These are phyloP conservation scores for Taphrina pruni DNA, from an alignment of 1,139 yeast genomes.

Conservation along the genomic window DNA sequence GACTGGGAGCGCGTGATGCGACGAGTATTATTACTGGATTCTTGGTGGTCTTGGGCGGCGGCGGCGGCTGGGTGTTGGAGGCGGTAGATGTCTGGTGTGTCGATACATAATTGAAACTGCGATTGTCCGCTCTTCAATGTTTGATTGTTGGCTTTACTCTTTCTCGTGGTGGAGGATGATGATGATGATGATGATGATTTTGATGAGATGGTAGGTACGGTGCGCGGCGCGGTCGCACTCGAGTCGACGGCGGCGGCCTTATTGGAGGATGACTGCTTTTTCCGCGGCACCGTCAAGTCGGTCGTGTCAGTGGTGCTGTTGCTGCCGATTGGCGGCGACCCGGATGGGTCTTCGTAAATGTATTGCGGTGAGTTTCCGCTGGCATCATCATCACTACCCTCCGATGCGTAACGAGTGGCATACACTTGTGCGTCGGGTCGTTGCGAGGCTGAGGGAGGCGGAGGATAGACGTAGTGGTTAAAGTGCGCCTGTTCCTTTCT, in stretches of 20 bases:
- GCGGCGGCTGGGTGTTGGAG: background rate
- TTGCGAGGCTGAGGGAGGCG: background rate
- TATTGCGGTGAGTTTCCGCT: slow-evolving; percentile 2
- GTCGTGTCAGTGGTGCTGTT: background rate
- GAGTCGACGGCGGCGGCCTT: background rate
- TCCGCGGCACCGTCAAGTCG: background rate
- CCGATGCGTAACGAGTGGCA: background rate
- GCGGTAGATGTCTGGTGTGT: background rate
- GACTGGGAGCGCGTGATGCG: slow-evolving; percentile 37
- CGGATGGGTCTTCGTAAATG: slow-evolving; percentile 9
- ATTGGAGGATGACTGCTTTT: background rate
- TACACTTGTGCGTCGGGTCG: too few species aligned
- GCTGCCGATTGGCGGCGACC: background rate
- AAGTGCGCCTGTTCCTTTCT: slow-evolving; percentile 32
- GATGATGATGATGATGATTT: background rate
- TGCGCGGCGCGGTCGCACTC: background rate
- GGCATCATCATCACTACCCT: background rate
- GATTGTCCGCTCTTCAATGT: slow-evolving; percentile 18
- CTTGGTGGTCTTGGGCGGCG: slow-evolving; percentile 2
- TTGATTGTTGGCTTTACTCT: background rate
- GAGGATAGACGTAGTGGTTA: slow-evolving; percentile 36
- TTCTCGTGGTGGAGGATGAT: background rate
- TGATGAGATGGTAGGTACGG: background rate
- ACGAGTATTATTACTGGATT: background rate
- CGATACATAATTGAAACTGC: slow-evolving; percentile 10